Base-by-base conservation (phyloP, 495 filamentous ascomycete species). In the Xylaria acuta region DNA sequence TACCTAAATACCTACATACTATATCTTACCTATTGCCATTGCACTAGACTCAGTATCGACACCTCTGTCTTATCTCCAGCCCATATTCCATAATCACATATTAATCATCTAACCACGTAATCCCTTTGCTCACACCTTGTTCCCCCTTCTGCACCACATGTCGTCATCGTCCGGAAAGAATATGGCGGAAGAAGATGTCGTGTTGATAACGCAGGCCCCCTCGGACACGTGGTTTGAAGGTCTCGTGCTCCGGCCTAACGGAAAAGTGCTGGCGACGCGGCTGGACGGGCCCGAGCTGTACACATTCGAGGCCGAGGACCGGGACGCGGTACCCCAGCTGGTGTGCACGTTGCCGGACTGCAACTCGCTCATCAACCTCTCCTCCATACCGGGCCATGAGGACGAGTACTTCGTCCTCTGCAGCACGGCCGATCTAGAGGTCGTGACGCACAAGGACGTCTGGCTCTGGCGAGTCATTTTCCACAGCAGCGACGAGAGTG, bases 191-290 rank as follows among this genome's bases (percentile, higher is more conserved):
- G 70, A 78, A 66, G 78, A 80, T 27, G 69, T 76, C 12, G 73
- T 80, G 38, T 69, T 78, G 58, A 75, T 80, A 66, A 78, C 76
- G 20, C 78, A 80, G 66, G 32, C 78, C 32, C 78, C 78, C 20
- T 78, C 76, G 32, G 76, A 78, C 22, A 75, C 75, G 2, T 80
- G 78, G 78, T 80, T 78, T 30, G 78, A 80, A 45, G 76, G 74
- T 9, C 72, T 80, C 64, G 70, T 73, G 27, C 40, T 78, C 20
- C 76, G 78, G 3, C 78, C 78, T 16, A 77, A 80, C 54, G 78
- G 78, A 72, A 74, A 71, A 20, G 75, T 78, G 22, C 62, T 80
- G 45, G 73, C 76, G 32, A 72, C 74, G 22, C 78, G 78, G 71
- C 20, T 78, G 27, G 78, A 80, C 69, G 71, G 75, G 45, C 74